Base-by-base conservation (phyloP, 1,139 yeast genomes). In the Suhomyces maxii region DNA sequence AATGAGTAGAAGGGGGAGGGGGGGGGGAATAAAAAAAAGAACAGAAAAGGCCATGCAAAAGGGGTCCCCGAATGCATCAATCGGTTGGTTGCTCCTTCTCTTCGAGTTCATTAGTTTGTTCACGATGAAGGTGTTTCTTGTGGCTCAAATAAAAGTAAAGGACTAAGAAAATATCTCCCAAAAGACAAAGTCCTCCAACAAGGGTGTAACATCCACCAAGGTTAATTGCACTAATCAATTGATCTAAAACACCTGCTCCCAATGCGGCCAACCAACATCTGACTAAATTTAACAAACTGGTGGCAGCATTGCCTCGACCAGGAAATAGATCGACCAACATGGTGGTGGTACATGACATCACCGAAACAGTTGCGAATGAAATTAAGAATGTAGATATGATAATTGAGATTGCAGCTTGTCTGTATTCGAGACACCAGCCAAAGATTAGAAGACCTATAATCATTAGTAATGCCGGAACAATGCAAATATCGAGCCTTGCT, bases 341-440 rank as follows among this genome's bases (percentile, higher is more conserved):
- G 0, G 77, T 70, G 2, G 73, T 68, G 13, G 61, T 59, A 13
- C 61, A 56, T 0, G 74, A 53, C 28, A 71, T 58, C 37, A 65
- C 53, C 9, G 64, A 50, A 2, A 73, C 53, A 7, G 68, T 50
- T 8, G 71, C 53, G 46, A 59, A 59, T 2, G 76, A 61, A 18
- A 70, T 53, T 42, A 71, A 51, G 25, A 59, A 53, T 6, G 72
- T 61, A 10, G 71, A 60, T 5, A 72, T 61, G 32, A 69, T 65
- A 10, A 70, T 64, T 8, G 73, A 62, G 10, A 64, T 47, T 7
- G 69, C 57, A 37, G 61, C 57, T 31, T 53, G 51, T 34, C 56
- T 52, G 41, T 47, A 63, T 39, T 72, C 64, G 14, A 72, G 49
- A 45, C 76, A 68, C 77, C 77, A 72, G 2, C 77, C 77, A 53